phyloP scores from a whole-genome alignment of 106 monocot species.

The Dendrobium nobile region DNA sequence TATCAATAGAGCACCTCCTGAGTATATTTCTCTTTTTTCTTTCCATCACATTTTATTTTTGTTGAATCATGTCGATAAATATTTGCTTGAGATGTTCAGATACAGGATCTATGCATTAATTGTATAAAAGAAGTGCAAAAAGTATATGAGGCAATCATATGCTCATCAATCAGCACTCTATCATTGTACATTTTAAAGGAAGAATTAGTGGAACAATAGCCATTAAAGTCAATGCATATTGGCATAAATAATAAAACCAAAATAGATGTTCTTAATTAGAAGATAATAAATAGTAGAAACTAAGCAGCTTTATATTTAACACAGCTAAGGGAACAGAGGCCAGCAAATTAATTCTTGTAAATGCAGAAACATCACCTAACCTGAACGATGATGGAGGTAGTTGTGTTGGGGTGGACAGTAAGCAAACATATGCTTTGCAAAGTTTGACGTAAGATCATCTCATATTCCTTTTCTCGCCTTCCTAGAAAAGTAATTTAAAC shows the following conservation, averaged over 20 bases:
- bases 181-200: not conserved
- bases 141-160: not conserved
- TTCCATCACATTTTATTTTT: not conserved
- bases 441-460: conserved; percentile 80
- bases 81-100: not conserved
- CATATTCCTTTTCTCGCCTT: conserved; percentile 85
- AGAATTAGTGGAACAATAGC: not conserved
- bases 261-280: not conserved
- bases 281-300: conserved; percentile 1
- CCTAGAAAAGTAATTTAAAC: conserved; percentile 34
- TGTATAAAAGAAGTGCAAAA: not conserved
- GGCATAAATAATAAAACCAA: not conserved
- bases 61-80: not conserved
- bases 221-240: not conserved
- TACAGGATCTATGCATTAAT: not conserved
- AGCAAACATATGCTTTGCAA: conserved; percentile 77
- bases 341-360: not conserved
- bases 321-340: not conserved
- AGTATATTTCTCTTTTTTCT: not conserved
- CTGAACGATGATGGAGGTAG: conserved; percentile 84
- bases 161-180: not conserved
- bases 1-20: not conserved
- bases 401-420: conserved; percentile 82
- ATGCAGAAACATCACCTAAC: conserved; percentile 24
- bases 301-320: not conserved